Percentiles rank a stretch among this genome's conserved stretches.
These are phyloP conservation scores for Apostasia ramifera DNA, from an alignment of 106 monocot genomes.

Conservation along the genomic window DNA sequence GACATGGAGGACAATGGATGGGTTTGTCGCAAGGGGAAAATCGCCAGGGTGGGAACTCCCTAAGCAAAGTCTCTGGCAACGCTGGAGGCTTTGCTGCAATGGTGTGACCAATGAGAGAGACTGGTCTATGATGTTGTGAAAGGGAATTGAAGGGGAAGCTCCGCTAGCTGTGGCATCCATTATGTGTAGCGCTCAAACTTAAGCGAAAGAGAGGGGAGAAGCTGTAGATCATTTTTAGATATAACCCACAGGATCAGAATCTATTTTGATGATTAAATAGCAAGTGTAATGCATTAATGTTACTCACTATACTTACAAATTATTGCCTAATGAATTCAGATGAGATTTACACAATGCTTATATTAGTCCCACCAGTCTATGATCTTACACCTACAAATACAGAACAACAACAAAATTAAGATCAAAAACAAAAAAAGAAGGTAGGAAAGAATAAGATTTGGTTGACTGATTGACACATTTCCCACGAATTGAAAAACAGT, in stretches of 20 bases:
- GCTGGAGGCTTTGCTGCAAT: constrained; percentile 65
- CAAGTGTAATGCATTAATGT: background rate
- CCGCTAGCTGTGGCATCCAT: constrained; percentile 89
- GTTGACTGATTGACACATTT: no score
- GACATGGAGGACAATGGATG: constrained; percentile 89
- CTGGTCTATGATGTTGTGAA: constrained; percentile 68
- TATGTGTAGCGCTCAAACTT: constrained; percentile 27
- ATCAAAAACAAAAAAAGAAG: no score
- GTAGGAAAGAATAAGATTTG: no score
- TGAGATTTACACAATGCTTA: no score
- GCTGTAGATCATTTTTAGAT: constrained; percentile 1
- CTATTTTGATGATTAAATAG: background rate
- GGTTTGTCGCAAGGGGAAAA: constrained; percentile 84
- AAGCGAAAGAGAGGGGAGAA: background rate
- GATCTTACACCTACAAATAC: no score
- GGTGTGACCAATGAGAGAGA: constrained; percentile 64
- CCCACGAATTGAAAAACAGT: no score
- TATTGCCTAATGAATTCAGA: no score
- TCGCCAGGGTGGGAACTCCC: constrained; percentile 79
- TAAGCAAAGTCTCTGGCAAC: constrained; percentile 77
- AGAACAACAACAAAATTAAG: no score
- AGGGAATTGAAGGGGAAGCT: constrained; percentile 60
- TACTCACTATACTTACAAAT: background rate
- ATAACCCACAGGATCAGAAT: background rate
- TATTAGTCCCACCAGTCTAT: no score